Evolutionary conservation across 2,329 filamentous ascomycete genomes (phyloP).

Genomic region (Hymenoscyphus occultus): DNA sequence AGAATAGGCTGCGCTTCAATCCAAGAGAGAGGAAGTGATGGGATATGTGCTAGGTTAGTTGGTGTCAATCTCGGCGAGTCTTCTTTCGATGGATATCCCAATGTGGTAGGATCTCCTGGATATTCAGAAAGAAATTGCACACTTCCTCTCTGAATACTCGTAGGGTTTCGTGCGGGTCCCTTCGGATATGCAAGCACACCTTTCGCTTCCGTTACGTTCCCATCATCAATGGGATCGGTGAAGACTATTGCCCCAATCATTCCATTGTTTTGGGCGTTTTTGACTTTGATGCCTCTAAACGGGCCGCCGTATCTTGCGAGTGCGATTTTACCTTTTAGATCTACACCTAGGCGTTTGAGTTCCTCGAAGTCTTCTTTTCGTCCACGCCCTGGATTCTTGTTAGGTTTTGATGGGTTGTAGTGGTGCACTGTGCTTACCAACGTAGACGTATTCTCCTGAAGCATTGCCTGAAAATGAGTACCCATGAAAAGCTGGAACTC

Average conservation of each 20-base stretch:
- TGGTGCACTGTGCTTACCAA: constrained; percentile 47
- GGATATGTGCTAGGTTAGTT: not conserved
- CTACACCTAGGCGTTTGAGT: constrained; percentile 47
- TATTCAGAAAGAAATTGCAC: constrained; percentile 65
- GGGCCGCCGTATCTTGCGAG: constrained; percentile 77
- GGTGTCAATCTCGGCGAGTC: not conserved
- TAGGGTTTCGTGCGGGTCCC: constrained; percentile 76
- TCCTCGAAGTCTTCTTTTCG: not conserved
- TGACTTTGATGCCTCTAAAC: constrained; percentile 86
- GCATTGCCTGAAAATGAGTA: constrained; percentile 6
- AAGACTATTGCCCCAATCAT: constrained; percentile 80
- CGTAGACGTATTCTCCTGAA: constrained; percentile 15
- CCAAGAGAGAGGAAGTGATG: not conserved
- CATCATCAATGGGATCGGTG: constrained; percentile 83
- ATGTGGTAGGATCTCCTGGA: constrained; percentile 85
- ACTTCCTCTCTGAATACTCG: constrained; percentile 74
- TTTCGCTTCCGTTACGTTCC: constrained; percentile 37
- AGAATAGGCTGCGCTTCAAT: not conserved
- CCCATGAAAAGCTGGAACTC: constrained; percentile 8
- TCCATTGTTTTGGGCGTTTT: constrained; percentile 83
- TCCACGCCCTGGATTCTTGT: not conserved
- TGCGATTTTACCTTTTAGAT: constrained; percentile 76
- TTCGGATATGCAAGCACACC: constrained; percentile 37
- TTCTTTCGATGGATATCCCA: not conserved
- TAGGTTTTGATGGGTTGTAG: not conserved